Conservation (phyloP, 495 filamentous ascomycete species). For the Penicillium taxi region DNA sequence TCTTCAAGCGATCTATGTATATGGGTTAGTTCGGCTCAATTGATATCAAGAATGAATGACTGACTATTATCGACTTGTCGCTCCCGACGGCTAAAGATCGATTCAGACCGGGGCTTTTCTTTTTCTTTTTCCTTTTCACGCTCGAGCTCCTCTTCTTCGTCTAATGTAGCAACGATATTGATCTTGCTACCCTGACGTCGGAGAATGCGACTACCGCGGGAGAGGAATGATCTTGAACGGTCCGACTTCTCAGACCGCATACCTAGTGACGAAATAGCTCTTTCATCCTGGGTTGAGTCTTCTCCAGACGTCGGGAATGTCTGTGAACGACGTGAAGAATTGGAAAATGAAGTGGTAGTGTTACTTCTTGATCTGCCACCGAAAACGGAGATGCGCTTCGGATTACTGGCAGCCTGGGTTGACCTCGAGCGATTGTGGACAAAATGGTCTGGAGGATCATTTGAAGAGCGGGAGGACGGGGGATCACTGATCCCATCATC, state of each 20-base stretch:
- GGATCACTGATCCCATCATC: conserved; percentile 27
- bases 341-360: conserved; percentile 36
- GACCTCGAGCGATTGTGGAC: conserved; percentile 38
- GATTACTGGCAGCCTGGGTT: conserved; percentile 28
- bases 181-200: conserved; percentile 46
- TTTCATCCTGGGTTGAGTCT: conserved; percentile 24
- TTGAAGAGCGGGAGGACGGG: conserved; percentile 31
- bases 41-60: no score
- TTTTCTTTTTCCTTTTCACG: no score
- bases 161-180: conserved; percentile 40
- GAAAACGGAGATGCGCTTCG: conserved; percentile 39
- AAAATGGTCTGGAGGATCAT: conserved; percentile 31
- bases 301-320: conserved; percentile 26
- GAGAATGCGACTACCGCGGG: conserved; percentile 45
- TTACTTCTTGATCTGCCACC: conserved; percentile 39
- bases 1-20: conserved; percentile 37
- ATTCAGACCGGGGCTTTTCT: conserved; percentile 30
- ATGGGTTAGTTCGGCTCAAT: no score
- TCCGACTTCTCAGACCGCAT: conserved; percentile 30
- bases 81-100: conserved; percentile 27
- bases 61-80: no score
- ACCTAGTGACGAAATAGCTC: conserved; percentile 22
- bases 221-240: conserved; percentile 36
- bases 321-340: conserved; percentile 34
- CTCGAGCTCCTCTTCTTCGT: conserved; percentile 38